Evolutionary conservation across 169 alveolate species (phyloP).

Genomic region (Neospora caninum): DNA sequence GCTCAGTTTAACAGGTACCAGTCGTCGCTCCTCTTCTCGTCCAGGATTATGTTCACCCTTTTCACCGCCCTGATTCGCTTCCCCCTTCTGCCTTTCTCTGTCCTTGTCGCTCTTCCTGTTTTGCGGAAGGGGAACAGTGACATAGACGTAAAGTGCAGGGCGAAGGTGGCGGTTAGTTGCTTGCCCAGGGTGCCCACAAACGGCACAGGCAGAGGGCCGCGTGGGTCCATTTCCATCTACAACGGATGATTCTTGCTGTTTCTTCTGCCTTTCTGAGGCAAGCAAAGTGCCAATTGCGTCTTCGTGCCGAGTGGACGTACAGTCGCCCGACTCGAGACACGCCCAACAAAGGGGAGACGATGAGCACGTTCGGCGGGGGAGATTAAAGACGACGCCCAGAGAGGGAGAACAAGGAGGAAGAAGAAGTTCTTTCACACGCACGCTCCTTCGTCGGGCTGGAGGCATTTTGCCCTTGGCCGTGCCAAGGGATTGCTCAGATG

Average conservation of each 20-base stretch:
- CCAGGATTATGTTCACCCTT: neutral
- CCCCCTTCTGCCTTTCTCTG: neutral
- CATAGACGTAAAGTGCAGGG: neutral
- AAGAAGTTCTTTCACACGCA: neutral
- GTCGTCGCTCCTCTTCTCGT: neutral
- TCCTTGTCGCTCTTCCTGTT: neutral
- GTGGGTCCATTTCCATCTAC: neutral
- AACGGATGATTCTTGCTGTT: neutral
- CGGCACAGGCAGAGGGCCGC: neutral
- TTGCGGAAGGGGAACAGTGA: neutral
- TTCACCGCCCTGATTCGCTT: neutral
- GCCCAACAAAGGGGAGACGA: slow-evolving; percentile 24
- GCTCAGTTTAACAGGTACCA: neutral
- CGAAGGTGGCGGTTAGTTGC: neutral
- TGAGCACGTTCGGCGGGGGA: neutral
- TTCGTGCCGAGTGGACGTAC: neutral
- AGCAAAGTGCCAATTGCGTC: neutral
- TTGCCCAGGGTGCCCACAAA: neutral
- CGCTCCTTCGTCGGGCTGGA: neutral
- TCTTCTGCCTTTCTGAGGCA: neutral
- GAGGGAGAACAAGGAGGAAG: slow-evolving; percentile 32
- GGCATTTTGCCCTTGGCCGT: neutral
- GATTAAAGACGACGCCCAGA: slow-evolving; percentile 19
- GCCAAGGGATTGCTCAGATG: neutral
- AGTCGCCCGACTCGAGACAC: slow-evolving; percentile 20